Evolutionary conservation across 169 alveolate species (phyloP).

Genomic region (Plasmodium blacklocki): DNA sequence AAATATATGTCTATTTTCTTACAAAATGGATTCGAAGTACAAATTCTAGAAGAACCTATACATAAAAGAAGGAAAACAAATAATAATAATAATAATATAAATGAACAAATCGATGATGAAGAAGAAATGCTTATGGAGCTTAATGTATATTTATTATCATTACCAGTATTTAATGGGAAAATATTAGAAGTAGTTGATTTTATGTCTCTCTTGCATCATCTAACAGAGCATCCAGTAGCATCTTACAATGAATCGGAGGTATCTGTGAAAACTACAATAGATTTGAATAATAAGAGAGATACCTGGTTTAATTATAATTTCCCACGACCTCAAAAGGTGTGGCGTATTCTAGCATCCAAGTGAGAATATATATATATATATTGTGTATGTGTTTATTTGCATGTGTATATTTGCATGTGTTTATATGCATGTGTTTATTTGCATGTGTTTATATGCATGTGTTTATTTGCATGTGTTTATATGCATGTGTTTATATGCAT

Average conservation of each 20-base stretch:
- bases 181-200: conserved; percentile 71
- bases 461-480: too few species aligned
- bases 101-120: background rate
- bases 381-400: too few species aligned
- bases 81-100: background rate
- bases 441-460: too few species aligned
- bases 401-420: too few species aligned
- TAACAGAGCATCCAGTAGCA: conserved; percentile 42
- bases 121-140: conserved; percentile 40
- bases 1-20: conserved; percentile 86
- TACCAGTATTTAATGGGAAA: conserved; percentile 77
- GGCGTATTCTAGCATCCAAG: conserved; percentile 78
- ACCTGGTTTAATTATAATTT: conserved; percentile 61
- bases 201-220: conserved; percentile 58
- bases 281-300: conserved; percentile 20
- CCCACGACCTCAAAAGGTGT: conserved; percentile 77
- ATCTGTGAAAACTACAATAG: conserved; percentile 6
- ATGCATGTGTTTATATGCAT: too few species aligned
- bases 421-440: background rate
- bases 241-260: conserved; percentile 6
- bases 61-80: conserved; percentile 31
- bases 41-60: conserved; percentile 62
- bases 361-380: conserved; percentile 81
- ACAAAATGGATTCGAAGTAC: conserved; percentile 89
- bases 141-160: conserved; percentile 77